Percentiles rank a stretch among this genome's conserved stretches.
These are phyloP conservation scores for Clavulina sp. DNA, from an alignment of 768 basidiomycete species.

Conservation along the genomic window DNA sequence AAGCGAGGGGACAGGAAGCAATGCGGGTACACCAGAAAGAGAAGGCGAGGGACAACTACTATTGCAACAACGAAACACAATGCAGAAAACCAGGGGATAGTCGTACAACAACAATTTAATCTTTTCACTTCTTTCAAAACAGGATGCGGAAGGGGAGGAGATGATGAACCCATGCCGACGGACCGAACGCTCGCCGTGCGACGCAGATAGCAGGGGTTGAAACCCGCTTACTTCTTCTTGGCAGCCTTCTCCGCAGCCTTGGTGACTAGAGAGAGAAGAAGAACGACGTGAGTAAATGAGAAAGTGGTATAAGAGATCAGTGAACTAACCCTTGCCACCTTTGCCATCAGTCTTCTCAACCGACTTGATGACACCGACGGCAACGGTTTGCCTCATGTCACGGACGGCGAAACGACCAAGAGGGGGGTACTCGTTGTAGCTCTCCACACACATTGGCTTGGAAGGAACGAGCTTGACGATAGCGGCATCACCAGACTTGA, in stretches of 20 bases:
- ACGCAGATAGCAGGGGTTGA: too few species aligned
- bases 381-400: slow-evolving; percentile 99
- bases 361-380: slow-evolving; percentile 96
- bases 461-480: slow-evolving; percentile 93
- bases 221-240: slow-evolving; percentile 15
- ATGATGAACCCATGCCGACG: too few species aligned
- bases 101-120: too few species aligned
- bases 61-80: too few species aligned
- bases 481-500: slow-evolving; percentile 99
- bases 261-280: slow-evolving; percentile 36
- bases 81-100: too few species aligned
- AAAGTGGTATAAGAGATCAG: neutral
- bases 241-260: slow-evolving; percentile 89
- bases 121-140: too few species aligned
- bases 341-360: slow-evolving; percentile 88
- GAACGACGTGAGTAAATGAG: neutral
- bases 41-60: too few species aligned
- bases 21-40: too few species aligned
- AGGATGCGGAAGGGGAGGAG: too few species aligned
- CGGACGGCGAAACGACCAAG: slow-evolving; percentile 98
- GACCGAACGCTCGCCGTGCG: too few species aligned
- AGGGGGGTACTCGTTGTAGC: slow-evolving; percentile 95
- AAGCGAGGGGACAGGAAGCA: too few species aligned
- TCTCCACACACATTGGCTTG: slow-evolving; percentile 93
- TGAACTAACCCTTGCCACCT: slow-evolving; percentile 59